A percentile compares a stretch with the other conserved stretches of the same genome.
phyloP scores from a whole-genome alignment of 2,329 filamentous ascomycete genomes.

The Beauveria asiatica region DNA sequence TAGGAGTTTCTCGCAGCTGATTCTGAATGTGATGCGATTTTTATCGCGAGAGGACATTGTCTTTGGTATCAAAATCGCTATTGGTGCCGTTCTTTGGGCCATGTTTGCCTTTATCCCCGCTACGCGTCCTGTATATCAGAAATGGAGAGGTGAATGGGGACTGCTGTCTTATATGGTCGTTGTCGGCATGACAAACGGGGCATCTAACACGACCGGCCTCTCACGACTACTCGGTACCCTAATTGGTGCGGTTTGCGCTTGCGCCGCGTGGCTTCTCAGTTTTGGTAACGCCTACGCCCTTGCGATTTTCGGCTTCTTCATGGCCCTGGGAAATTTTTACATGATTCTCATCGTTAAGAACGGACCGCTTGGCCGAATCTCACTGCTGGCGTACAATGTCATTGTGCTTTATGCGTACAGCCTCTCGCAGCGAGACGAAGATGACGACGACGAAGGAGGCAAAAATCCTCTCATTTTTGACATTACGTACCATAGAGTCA shows the following conservation, averaged over 20 bases:
- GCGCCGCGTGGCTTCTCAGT: slow-evolving; percentile 69
- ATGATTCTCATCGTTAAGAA: slow-evolving; percentile 78
- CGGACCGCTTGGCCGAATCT: slow-evolving; percentile 86
- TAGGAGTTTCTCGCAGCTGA: slow-evolving; percentile 35
- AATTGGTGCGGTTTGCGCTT: slow-evolving; percentile 67
- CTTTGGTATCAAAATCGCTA: slow-evolving; percentile 88
- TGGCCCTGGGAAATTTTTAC: slow-evolving; percentile 79
- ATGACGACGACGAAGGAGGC: slow-evolving; percentile 82
- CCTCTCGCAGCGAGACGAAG: slow-evolving; percentile 67
- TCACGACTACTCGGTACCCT: slow-evolving; percentile 81
- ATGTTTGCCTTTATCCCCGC: slow-evolving; percentile 75
- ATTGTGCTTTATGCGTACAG: slow-evolving; percentile 92
- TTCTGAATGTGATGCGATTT: slow-evolving; percentile 38
- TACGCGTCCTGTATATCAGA: slow-evolving; percentile 71
- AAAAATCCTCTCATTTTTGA: slow-evolving; percentile 75
- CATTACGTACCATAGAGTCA: slow-evolving; percentile 79
- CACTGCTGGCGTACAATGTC: slow-evolving; percentile 92
- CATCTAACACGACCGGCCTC: slow-evolving; percentile 85
- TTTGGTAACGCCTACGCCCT: slow-evolving; percentile 66
- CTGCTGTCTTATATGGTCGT: slow-evolving; percentile 96
- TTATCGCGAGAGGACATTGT: slow-evolving; percentile 49
- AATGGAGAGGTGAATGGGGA: slow-evolving; percentile 95
- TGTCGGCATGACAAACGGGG: slow-evolving; percentile 93
- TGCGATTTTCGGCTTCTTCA: slow-evolving; percentile 72
- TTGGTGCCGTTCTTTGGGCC: slow-evolving; percentile 82